Evolutionary conservation across 148 eudicot genomes (phyloP), one percentile per base, ranked within the genome.

Genomic region (Fagopyrum tataricum): DNA sequence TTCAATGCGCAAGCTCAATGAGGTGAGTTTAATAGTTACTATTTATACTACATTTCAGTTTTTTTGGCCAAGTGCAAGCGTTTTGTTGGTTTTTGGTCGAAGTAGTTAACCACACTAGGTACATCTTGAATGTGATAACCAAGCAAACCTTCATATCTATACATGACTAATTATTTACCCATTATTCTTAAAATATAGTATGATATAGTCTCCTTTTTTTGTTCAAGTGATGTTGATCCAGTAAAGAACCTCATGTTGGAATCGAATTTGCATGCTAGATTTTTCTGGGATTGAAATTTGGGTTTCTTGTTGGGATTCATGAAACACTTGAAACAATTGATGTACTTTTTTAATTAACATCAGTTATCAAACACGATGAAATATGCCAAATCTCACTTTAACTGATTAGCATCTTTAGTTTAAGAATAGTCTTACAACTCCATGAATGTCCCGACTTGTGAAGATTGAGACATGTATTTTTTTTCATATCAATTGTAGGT

Each of bases 1-100:
- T 80, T 88, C 93, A 40, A 83, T 93, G 72, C 84, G 83, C 81
- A 79, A 84, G 75, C 81, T 92, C 66, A 69, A 18, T 18, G 74
- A 85, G 89, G 98, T 87, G 69, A 73, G 80, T 53, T 18, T 55
- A 55, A 55, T 14, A 49, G 20, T 49, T 14, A 49, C 18, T 49
- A 49, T 4, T n/a, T 13, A 11, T 49, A n/a, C 18, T 49, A 15
- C 3, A 11, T 4, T 48, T 11, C 11, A 7, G 11, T 48, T 48
- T 31, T 46, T 46, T 8, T 46, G 13, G 6, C 59, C n/a, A n/a
- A 15, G 21, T 6, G 2, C 59, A n/a, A n/a, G n/a, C n/a, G n/a
- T n/a, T n/a, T n/a, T n/a, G n/a, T n/a, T n/a, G n/a, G n/a, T n/a
- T n/a, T n/a, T n/a, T n/a, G n/a, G n/a, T n/a, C n/a, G n/a, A n/a